Percentiles rank a stretch among this genome's conserved stretches.
phyloP scores from a whole-genome alignment of 768 basidiomycete species.

The Amanita muscaria region DNA sequence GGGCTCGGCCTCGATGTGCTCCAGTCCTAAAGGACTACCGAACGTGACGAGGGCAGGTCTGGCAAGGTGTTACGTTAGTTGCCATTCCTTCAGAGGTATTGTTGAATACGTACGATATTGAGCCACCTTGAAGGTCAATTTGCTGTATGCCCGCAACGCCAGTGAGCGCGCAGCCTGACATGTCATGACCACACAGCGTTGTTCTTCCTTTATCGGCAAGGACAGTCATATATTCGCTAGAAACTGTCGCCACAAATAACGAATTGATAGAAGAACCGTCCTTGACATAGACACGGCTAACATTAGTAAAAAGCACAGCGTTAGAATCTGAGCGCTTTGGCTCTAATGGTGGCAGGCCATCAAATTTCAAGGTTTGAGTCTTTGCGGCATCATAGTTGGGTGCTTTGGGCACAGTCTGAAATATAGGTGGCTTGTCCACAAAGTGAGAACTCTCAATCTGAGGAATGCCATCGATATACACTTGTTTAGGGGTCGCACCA shows the following conservation, averaged over 20 bases:
- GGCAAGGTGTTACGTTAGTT: neutral
- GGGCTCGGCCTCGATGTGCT: conserved; percentile 50
- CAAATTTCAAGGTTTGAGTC: conserved; percentile 41
- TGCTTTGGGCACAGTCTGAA: conserved; percentile 45
- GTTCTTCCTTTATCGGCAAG: conserved; percentile 47
- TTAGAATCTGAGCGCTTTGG: conserved; percentile 29
- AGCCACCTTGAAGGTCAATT: conserved; percentile 61
- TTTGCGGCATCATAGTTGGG: conserved; percentile 57
- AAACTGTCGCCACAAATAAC: conserved; percentile 18
- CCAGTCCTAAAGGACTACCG: conserved; percentile 55
- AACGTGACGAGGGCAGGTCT: conserved; percentile 57
- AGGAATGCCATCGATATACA: conserved; percentile 78
- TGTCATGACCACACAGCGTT: conserved; percentile 30
- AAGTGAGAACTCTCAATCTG: conserved; percentile 45
- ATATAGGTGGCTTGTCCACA: conserved; percentile 39
- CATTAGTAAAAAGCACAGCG: conserved; percentile 56
- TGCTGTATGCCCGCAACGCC: conserved; percentile 17
- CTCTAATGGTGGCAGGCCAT: conserved; percentile 59
- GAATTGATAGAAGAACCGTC: conserved; percentile 23
- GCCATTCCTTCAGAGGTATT: neutral
- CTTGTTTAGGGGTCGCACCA: conserved; percentile 73
- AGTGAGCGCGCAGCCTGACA: conserved; percentile 16
- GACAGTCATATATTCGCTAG: conserved; percentile 27
- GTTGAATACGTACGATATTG: conserved; percentile 42
- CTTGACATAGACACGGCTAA: conserved; percentile 40